Evolutionary conservation across 2,329 filamentous ascomycete genomes (phyloP).

Genomic region (Alternaria infectoria): DNA sequence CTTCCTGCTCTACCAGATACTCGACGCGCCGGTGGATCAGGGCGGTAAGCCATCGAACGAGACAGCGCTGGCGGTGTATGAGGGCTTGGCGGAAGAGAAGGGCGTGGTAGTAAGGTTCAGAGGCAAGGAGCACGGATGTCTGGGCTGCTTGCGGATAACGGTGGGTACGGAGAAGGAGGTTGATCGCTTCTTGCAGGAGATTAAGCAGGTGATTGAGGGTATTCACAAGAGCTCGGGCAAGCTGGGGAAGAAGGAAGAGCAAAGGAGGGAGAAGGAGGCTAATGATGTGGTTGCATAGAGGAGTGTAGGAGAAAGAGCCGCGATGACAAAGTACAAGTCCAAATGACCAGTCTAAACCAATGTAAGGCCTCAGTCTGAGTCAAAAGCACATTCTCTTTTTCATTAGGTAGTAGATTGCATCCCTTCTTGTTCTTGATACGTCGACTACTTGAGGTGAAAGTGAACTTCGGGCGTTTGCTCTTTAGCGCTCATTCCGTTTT

Average conservation of each 20-base stretch:
- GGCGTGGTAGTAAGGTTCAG: slow-evolving; percentile 94
- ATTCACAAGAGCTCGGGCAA: slow-evolving; percentile 51
- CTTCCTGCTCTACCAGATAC: slow-evolving; percentile 88
- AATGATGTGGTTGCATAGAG: slow-evolving; percentile 56
- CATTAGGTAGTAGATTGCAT: too few relatives aligned
- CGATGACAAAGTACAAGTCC: too few relatives aligned
- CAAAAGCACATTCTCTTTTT: too few relatives aligned
- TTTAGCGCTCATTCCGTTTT: too few relatives aligned
- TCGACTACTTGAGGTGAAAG: too few relatives aligned
- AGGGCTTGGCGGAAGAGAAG: slow-evolving; percentile 80
- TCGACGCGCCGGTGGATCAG: slow-evolving; percentile 63
- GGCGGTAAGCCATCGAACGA: slow-evolving; percentile 78
- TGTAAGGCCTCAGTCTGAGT: too few relatives aligned
- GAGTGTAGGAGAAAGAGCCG: too few relatives aligned
- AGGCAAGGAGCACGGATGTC: slow-evolving; percentile 88
- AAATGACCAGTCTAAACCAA: too few relatives aligned
- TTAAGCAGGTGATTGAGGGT: slow-evolving; percentile 61
- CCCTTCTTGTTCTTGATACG: too few relatives aligned
- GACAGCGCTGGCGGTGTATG: slow-evolving; percentile 80
- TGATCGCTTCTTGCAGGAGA: slow-evolving; percentile 73
- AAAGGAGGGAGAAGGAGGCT: slow-evolving; percentile 56
- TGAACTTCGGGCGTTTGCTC: too few relatives aligned
- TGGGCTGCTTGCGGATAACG: slow-evolving; percentile 88
- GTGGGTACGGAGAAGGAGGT: slow-evolving; percentile 90
- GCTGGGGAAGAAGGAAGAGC: slow-evolving; percentile 47